Evolutionary conservation across 2,329 filamentous ascomycete species (phyloP).

Genomic region (Cordyceps sp.): DNA sequence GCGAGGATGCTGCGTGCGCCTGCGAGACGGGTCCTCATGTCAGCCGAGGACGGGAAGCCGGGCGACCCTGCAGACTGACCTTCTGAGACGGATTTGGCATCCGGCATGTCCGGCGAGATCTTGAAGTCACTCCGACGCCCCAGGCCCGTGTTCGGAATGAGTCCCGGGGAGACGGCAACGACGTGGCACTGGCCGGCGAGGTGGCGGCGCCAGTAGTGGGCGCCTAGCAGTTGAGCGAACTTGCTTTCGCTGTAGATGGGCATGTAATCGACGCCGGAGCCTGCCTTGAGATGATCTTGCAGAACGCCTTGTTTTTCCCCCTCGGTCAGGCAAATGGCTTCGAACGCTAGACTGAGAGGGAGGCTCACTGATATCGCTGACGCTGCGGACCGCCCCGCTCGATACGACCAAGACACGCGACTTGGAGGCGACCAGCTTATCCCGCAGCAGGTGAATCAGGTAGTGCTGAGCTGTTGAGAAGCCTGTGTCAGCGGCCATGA

Average conservation of each 20-base stretch:
- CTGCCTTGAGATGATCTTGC: conserved; percentile 21
- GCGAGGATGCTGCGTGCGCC: conserved; percentile 27
- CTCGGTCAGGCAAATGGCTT: conserved; percentile 1
- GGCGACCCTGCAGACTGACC: conserved; percentile 14
- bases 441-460: conserved; percentile 28
- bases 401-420: conserved; percentile 33
- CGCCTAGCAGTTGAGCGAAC: conserved; percentile 31
- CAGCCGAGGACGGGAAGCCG: too few species aligned
- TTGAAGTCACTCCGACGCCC: conserved; percentile 13
- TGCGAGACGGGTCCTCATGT: conserved; percentile 6
- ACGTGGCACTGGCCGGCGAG: conserved; percentile 25
- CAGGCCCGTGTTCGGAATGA: conserved; percentile 31
- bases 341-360: too few species aligned
- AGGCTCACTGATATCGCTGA: conserved; percentile 19
- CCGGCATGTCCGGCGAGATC: conserved; percentile 17
- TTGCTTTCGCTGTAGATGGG: conserved; percentile 27
- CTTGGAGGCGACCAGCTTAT: conserved; percentile 27
- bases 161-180: conserved; percentile 35
- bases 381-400: conserved; percentile 26
- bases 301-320: conserved; percentile 12
- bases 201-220: conserved; percentile 39
- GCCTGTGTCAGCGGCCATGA: neutral
- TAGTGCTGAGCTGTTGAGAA: conserved; percentile 31
- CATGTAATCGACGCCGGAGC: conserved; percentile 13
- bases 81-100: conserved; percentile 29